phyloP scores from a whole-genome alignment of 768 basidiomycete species.

The Cyclocybe cylindracea region DNA sequence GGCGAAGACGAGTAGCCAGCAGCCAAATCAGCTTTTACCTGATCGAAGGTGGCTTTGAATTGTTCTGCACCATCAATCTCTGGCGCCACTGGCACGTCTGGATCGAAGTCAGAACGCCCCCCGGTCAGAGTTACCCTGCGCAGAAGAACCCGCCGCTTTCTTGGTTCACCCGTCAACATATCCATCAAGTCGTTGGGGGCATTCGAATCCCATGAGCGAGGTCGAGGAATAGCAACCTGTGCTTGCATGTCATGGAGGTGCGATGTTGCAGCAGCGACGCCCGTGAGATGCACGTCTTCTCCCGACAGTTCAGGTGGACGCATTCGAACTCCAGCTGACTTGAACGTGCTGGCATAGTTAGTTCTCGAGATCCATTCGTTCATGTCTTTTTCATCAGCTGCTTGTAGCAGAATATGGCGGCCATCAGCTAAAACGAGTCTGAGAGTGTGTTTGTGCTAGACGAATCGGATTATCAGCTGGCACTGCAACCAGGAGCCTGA shows the following conservation, averaged over 20 bases:
- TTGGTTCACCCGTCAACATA: slow-evolving; percentile 33
- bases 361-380: slow-evolving; percentile 90
- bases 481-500: not conserved
- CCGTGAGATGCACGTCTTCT: slow-evolving; percentile 74
- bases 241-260: slow-evolving; percentile 71
- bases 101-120: slow-evolving; percentile 40
- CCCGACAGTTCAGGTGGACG: slow-evolving; percentile 70
- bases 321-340: slow-evolving; percentile 80
- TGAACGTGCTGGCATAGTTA: slow-evolving; percentile 95
- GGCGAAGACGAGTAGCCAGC: slow-evolving; percentile 40
- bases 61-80: slow-evolving; percentile 64
- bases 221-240: slow-evolving; percentile 26
- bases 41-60: slow-evolving; percentile 81
- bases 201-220: slow-evolving; percentile 44
- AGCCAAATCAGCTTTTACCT: slow-evolving; percentile 84
- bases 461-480: not conserved
- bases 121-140: slow-evolving; percentile 31
- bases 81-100: slow-evolving; percentile 47
- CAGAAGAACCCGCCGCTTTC: slow-evolving; percentile 21
- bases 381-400: slow-evolving; percentile 66
- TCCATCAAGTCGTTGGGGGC: slow-evolving; percentile 41
- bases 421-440: slow-evolving; percentile 76
- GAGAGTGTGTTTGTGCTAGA: slow-evolving; percentile 70
- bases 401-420: slow-evolving; percentile 81
- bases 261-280: slow-evolving; percentile 83